These are phyloP conservation scores for Colletotrichum liaoningense DNA, from an alignment of 2,329 filamentous ascomycete species.

Conservation along the genomic window DNA sequence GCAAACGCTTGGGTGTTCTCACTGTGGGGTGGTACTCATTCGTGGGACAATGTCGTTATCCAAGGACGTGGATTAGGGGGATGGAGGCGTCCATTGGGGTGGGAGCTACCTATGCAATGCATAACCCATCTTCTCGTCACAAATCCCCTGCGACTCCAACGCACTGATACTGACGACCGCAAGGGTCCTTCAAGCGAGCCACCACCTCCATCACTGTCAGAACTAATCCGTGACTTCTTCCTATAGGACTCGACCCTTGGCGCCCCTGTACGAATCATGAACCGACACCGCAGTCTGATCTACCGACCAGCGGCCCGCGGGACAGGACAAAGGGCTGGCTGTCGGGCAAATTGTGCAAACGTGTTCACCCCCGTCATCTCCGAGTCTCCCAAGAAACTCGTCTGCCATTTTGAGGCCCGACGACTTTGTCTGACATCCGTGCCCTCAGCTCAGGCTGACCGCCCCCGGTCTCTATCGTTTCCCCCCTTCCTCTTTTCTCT, in stretches of 20 bases:
- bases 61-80: conserved; percentile 1
- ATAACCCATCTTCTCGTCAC: not conserved
- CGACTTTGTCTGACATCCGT: conserved; percentile 13
- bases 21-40: not conserved
- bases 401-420: not conserved
- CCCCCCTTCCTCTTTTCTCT: not conserved
- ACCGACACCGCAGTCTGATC: not conserved
- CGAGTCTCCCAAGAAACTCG: not conserved
- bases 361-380: not conserved
- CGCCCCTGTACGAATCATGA: not conserved
- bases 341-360: not conserved
- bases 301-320: not conserved
- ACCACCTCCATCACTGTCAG: not conserved
- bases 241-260: not conserved
- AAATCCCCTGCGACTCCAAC: not conserved
- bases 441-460: conserved; percentile 4
- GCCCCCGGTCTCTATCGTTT: not conserved
- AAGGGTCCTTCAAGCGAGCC: not conserved
- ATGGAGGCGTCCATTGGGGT: not conserved
- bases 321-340: not conserved
- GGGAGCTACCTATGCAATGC: not conserved
- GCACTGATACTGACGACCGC: not conserved
- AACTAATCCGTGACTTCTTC: not conserved
- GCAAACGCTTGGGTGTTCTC: not conserved
- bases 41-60: not conserved